Percentiles rank a stretch among this genome's conserved stretches.
Evolutionary conservation across 192 early-diverging fungal genomes (phyloP).

Genomic region (Backusella macrospora): DNA sequence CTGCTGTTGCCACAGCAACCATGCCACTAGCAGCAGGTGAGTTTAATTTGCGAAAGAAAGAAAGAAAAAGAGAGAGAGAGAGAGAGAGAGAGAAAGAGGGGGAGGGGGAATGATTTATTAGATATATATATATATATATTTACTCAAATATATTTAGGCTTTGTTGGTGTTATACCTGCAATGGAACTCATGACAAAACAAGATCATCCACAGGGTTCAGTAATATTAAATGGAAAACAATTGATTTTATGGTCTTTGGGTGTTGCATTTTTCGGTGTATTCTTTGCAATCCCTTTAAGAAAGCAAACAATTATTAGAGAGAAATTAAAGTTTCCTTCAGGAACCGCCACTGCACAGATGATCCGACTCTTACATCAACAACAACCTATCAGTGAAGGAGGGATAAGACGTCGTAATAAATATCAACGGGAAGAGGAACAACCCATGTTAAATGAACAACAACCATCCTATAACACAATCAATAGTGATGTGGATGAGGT

Average conservation of each 20-base stretch:
- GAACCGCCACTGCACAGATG: constrained; percentile 85
- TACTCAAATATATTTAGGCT: constrained; percentile 43
- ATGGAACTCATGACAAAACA: constrained; percentile 64
- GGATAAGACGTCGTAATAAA: constrained; percentile 19
- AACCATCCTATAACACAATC: neutral
- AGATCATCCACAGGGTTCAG: constrained; percentile 60
- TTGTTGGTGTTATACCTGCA: constrained; percentile 85
- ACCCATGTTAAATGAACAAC: neutral
- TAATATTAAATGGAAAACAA: constrained; percentile 47
- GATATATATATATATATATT: neutral
- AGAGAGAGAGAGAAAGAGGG: no score
- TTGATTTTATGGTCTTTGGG: constrained; percentile 77
- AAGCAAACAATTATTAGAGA: constrained; percentile 78
- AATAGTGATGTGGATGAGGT: neutral
- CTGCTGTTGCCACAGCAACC: constrained; percentile 80
- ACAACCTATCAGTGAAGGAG: constrained; percentile 22
- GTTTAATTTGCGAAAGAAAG: no score
- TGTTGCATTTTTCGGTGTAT: constrained; percentile 85
- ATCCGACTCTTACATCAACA: constrained; percentile 70
- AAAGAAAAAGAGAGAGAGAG: no score
- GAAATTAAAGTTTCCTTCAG: constrained; percentile 85
- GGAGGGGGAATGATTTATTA: neutral
- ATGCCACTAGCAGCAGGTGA: constrained; percentile 74
- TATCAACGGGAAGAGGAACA: neutral
- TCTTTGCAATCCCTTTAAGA: constrained; percentile 82